These are phyloP conservation scores for Elsinoe ampelina DNA, from an alignment of 2,329 filamentous ascomycete species.

Conservation along the genomic window DNA sequence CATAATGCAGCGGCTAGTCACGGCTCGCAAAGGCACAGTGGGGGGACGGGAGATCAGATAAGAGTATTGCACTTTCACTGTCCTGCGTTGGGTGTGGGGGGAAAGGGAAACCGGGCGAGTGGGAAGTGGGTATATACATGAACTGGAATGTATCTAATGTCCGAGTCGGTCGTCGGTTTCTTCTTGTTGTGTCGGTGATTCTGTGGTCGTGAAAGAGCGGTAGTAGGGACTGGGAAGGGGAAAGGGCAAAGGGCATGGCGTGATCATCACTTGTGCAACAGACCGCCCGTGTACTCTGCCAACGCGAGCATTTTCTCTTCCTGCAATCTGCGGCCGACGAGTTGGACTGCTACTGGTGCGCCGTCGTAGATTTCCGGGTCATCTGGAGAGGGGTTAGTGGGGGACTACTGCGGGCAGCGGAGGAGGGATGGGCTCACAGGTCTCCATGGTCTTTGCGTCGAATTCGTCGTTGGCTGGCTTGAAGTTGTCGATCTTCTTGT, in stretches of 20 bases:
- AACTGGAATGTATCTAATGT: neutral
- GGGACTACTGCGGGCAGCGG: neutral
- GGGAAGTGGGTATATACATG: neutral
- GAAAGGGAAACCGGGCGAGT: neutral
- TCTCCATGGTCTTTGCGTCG: slow-evolving; percentile 31
- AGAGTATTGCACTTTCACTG: neutral
- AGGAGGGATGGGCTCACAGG: slow-evolving; percentile 29
- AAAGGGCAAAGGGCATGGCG: neutral
- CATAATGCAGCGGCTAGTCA: neutral
- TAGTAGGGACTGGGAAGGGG: too few species aligned
- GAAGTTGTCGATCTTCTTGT: slow-evolving; percentile 30
- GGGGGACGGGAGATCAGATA: neutral
- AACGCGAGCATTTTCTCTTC: slow-evolving; percentile 31
- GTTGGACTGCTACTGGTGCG: slow-evolving; percentile 27
- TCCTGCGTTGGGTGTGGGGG: neutral
- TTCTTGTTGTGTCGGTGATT: neutral
- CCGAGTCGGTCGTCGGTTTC: neutral
- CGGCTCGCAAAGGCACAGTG: neutral
- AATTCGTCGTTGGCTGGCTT: slow-evolving; percentile 27
- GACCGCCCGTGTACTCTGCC: slow-evolving; percentile 21
- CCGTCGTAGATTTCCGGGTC: slow-evolving; percentile 29
- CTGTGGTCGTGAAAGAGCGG: neutral
- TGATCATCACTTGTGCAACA: slow-evolving; percentile 5
- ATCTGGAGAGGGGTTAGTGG: slow-evolving; percentile 18
- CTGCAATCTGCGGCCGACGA: slow-evolving; percentile 26